Evolutionary conservation across 805 yeast species (phyloP).

Genomic region (Zygosaccharomyces rouxii): DNA sequence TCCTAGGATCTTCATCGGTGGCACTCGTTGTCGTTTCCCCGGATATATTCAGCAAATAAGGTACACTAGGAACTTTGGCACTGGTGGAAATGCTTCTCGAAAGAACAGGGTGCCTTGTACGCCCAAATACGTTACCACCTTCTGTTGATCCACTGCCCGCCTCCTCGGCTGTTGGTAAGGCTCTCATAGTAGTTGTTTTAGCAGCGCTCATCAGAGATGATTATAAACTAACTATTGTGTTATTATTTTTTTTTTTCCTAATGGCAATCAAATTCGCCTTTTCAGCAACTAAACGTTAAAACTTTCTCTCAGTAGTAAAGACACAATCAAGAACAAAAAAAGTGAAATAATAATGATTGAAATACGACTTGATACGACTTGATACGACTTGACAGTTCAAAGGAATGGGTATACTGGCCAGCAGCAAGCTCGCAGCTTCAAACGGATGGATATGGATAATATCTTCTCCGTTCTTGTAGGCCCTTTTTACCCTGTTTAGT

Average conservation of each 20-base stretch:
- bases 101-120: conserved; percentile 7
- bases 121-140: not conserved
- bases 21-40: conserved; percentile 2
- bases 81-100: conserved; percentile 7
- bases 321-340: not conserved
- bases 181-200: conserved; percentile 10
- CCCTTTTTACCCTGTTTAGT: not conserved
- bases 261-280: not conserved
- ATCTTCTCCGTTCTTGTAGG: too few species aligned
- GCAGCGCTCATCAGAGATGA: conserved; percentile 14
- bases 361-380: not conserved
- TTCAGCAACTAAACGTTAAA: conserved; percentile 6
- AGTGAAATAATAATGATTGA: not conserved
- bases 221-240: not conserved
- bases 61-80: conserved; percentile 11
- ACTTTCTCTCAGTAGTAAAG: not conserved
- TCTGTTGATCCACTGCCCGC: not conserved
- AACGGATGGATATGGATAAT: too few species aligned
- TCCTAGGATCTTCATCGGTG: conserved; percentile 4
- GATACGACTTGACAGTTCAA: not conserved
- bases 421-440: not conserved
- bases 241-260: not conserved
- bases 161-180: conserved; percentile 6
- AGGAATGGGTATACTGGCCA: not conserved
- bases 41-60: conserved; percentile 11